Conservation (phyloP, 2,329 filamentous ascomycete species). For the Aspergillus felis region DNA sequence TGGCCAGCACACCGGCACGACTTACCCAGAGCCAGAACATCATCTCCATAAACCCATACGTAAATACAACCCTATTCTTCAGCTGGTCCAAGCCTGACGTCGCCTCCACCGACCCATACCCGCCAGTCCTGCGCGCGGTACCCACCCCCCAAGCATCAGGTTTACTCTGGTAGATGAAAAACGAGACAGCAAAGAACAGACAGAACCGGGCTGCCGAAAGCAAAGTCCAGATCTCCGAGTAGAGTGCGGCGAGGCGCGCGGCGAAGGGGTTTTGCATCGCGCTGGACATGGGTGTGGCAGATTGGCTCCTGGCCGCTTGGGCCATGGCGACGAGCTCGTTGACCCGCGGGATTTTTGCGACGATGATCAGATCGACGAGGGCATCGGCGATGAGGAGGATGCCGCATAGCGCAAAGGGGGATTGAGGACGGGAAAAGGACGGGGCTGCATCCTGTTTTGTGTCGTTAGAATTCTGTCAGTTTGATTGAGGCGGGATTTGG, state of each 20-base stretch:
- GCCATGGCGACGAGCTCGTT: conserved; percentile 65
- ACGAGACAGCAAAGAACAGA: conserved; percentile 34
- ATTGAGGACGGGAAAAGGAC: conserved; percentile 64
- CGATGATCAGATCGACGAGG: conserved; percentile 61
- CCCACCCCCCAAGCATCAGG: conserved; percentile 22
- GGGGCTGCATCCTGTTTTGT: conserved; percentile 51
- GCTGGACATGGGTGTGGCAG: conserved; percentile 12
- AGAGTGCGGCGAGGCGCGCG: conserved; percentile 27
- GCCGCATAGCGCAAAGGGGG: conserved; percentile 63
- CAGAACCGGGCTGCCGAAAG: conserved; percentile 33
- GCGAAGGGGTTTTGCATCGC: conserved; percentile 22
- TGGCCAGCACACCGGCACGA: conserved; percentile 4
- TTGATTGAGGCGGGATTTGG: neutral
- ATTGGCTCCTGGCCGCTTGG: conserved; percentile 55
- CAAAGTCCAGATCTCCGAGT: conserved; percentile 37
- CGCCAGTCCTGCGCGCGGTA: conserved; percentile 12
- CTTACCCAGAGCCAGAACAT: conserved; percentile 80
- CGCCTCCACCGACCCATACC: conserved; percentile 17
- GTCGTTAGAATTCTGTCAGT: conserved; percentile 7
- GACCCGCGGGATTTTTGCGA: conserved; percentile 54
- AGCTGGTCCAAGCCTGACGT: conserved; percentile 57
- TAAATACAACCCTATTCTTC: conserved; percentile 81
- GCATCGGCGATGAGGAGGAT: conserved; percentile 67
- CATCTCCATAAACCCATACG: conserved; percentile 79
- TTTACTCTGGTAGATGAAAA: conserved; percentile 36